Conservation (phyloP, 345 rosid genomes). For the Acer campestre region DNA sequence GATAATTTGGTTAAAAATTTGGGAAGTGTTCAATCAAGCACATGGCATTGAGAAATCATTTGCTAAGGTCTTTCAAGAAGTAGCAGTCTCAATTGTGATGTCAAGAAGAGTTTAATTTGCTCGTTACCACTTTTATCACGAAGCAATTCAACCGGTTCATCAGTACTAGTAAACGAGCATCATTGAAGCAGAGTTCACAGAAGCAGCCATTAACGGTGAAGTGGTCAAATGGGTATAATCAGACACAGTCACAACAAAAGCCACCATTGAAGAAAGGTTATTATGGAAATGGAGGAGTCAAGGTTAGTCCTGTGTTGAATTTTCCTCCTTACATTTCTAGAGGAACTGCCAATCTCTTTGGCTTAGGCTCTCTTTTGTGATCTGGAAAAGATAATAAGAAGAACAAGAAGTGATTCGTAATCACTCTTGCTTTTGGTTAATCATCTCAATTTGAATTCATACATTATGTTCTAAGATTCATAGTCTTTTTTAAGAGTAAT, state of each 20-base stretch:
- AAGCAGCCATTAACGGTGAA: slow-evolving; percentile 26
- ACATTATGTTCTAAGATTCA: too few species aligned
- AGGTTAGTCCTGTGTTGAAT: slow-evolving; percentile 62
- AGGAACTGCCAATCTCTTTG: slow-evolving; percentile 49
- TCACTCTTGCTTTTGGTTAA: not conserved
- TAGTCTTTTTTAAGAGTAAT: too few species aligned
- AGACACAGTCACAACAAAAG: slow-evolving; percentile 38
- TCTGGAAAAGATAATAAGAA: slow-evolving; percentile 61
- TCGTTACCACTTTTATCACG: slow-evolving; percentile 63
- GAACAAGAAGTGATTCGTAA: slow-evolving; percentile 36
- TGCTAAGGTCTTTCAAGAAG: too few species aligned
- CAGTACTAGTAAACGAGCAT: slow-evolving; percentile 38
- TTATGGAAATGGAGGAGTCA: slow-evolving; percentile 47
- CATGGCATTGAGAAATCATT: too few species aligned
- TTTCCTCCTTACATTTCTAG: slow-evolving; percentile 54
- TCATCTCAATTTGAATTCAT: too few species aligned
- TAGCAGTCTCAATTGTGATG: slow-evolving; percentile 60
- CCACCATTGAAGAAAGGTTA: slow-evolving; percentile 45
- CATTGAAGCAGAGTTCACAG: slow-evolving; percentile 39
- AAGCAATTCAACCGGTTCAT: slow-evolving; percentile 74
- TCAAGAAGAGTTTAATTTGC: slow-evolving; percentile 53
- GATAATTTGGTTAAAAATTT: too few species aligned
- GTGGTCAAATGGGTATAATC: slow-evolving; percentile 14
- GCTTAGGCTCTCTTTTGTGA: slow-evolving; percentile 62
- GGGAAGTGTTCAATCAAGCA: too few species aligned